Percentiles rank a stretch among this genome's conserved stretches.
These are phyloP conservation scores for Intubia oerlemansii DNA, from an alignment of 2,329 filamentous ascomycete species.

Conservation along the genomic window DNA sequence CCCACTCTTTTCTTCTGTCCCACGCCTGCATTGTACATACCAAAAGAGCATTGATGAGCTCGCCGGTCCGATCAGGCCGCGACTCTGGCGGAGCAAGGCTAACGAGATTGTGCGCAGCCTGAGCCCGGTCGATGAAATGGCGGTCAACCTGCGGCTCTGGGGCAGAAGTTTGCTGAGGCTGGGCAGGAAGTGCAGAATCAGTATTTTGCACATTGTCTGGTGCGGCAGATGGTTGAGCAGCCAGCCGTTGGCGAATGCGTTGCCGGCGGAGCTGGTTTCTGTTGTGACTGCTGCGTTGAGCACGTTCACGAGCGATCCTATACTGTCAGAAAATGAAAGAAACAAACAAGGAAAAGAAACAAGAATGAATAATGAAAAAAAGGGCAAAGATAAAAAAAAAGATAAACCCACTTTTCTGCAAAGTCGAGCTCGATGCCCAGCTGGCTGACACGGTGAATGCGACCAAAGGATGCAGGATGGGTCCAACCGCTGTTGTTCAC, in stretches of 20 bases:
- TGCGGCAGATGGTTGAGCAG: no score
- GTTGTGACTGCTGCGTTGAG: no score
- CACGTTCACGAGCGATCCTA: not conserved
- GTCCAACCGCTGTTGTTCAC: constrained; percentile 29
- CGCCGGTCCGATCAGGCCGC: constrained; percentile 14
- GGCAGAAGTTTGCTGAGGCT: no score
- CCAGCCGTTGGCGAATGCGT: no score
- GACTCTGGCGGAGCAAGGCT: not conserved
- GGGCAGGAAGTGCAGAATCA: no score
- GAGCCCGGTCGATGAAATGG: constrained; percentile 37
- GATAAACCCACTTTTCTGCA: constrained; percentile 33
- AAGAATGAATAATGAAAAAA: not conserved
- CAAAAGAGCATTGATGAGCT: constrained; percentile 37
- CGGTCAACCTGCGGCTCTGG: constrained; percentile 11
- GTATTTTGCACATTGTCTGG: no score
- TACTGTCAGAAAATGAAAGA: not conserved
- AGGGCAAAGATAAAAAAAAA: not conserved
- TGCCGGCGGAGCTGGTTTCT: no score
- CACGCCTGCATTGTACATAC: no score
- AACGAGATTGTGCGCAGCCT: constrained; percentile 39
- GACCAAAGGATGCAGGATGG: constrained; percentile 38
- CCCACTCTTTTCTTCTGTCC: no score
- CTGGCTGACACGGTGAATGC: constrained; percentile 40
- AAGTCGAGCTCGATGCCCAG: constrained; percentile 51
- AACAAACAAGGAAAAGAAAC: not conserved